Evolutionary conservation across 2,329 filamentous ascomycete genomes (phyloP), one percentile per base, ranked within the genome.

Genomic region (Herpotrichia juniperi): DNA sequence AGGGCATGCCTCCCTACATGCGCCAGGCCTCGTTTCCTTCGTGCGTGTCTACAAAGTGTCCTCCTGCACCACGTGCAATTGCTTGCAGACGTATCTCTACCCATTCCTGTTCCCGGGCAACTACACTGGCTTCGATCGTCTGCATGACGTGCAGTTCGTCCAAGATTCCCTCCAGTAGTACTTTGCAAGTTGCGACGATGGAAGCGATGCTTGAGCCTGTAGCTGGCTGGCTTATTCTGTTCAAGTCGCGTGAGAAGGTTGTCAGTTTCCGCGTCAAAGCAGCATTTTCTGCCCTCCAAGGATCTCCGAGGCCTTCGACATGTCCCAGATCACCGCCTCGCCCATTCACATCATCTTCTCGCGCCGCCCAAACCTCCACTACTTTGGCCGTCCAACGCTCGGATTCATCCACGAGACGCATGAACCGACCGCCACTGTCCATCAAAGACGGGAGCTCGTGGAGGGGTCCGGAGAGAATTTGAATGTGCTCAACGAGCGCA

Each of bases 121-220:
- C 66, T 4, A 73, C 62, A 25, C 62, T 63, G 12, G 37, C 45
- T 53, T 74, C 69, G 11, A 75, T 63, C 14, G 44, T 58, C 50
- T 64, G 62, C 67, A 76, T 74, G 5, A 58, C 50, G 14, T 61
- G 58, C 56, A 76, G 50, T 54, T 75, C 73, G 14, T 65, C 61
- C 45, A 68, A 50, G 9, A 74, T 61, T 16, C 68, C 69, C 1
- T 46, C 46, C 22, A 75, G 53, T 34, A 76, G 51, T 31, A 50
- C 46, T 42, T 64, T 64, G 51, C 70, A 74, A 28, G 57, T 61
- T 4, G 44, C 46, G 1, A 74, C 63, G 16, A 74, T 64, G 17
- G 35, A 49, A 16, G 63, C 63, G 45, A 74, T 67, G 52, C 68
- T 74, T 26, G 72, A 75, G 12, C 64, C 71, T 25, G 53, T 40